Base-by-base conservation (phyloP, 2,329 filamentous ascomycete species). In the Podosphaera xanthii region DNA sequence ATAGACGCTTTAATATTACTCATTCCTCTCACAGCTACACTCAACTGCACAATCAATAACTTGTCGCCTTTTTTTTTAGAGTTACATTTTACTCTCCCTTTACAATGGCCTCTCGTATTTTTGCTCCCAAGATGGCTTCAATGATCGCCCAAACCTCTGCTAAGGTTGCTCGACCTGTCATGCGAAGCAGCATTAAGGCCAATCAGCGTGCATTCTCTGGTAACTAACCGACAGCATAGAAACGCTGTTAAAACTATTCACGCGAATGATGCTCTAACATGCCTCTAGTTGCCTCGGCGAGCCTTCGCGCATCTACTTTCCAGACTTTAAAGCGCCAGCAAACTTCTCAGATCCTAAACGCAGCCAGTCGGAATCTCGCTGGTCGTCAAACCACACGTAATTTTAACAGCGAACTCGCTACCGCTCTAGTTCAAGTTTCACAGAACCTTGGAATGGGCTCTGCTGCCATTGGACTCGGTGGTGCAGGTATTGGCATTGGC, bases 401-500 rank as follows among this genome's bases (percentile, higher is more conserved):
- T 73, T 90, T 89, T 84, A 87, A 83, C 71, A 89, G 86, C 71
- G 86, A 90, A 82, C 86, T 90, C 75, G 85, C 86, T 77, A 79
- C 85, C 74, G 86, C 86, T 75, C 84, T 90, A 78, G 86, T 90
- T 73, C 84, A 89, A 80, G 85, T 87, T 76, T 89, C 86, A 75
- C 86, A 88, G 82, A 89, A 89, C 83, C 74, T 89, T 71, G 86
- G 86, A 81, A 89, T 89, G 85, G 86, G 86, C 76, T 78, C 83
- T 69, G 87, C 87, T 71, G 87, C 87, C 78, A 89, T 94, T 72
- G 87, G 87, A 85, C 85, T 94, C 71, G 87, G 85, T 72, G 85
- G 85, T 84, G 85, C 86, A 72, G 86, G 87, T 88, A 87, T 92
- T 75, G 87, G 87, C 87, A 94, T 92, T 76, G 87, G 87, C 80